Conservation (phyloP, 1,284 basidiomycete species). For the Schizophyllum amplum region DNA sequence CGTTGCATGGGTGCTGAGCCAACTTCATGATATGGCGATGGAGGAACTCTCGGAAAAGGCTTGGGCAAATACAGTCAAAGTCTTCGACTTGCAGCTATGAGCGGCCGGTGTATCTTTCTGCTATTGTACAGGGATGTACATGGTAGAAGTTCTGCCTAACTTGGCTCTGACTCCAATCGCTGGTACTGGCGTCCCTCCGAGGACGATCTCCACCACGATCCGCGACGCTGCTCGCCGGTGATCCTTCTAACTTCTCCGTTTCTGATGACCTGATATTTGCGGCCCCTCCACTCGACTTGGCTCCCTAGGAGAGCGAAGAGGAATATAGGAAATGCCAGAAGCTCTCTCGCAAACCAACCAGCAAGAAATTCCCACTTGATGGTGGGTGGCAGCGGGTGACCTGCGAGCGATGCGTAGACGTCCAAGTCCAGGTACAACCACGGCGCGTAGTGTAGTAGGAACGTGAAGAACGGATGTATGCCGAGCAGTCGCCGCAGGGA, state of each 20-base stretch:
- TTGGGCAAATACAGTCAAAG: conserved; percentile 59
- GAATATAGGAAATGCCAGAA: conserved; percentile 82
- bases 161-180: not conserved
- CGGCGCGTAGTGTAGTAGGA: conserved; percentile 45
- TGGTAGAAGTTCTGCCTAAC: not conserved
- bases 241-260: conserved; percentile 51
- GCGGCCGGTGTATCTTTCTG: not conserved
- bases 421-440: conserved; percentile 70
- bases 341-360: conserved; percentile 75
- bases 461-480: conserved; percentile 43
- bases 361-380: conserved; percentile 53
- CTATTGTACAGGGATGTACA: not conserved
- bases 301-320: conserved; percentile 70
- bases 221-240: not conserved
- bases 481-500: conserved; percentile 48
- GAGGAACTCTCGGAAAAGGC: conserved; percentile 53
- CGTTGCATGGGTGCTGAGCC: conserved; percentile 72
- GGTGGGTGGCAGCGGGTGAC: conserved; percentile 46
- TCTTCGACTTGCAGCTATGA: conserved; percentile 43
- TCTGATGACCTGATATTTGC: conserved; percentile 49
- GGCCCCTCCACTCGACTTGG: conserved; percentile 80
- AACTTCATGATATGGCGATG: conserved; percentile 45
- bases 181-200: not conserved
- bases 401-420: conserved; percentile 65
- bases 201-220: not conserved